These are phyloP conservation scores for Neofusicoccum umdonicola DNA, from an alignment of 2,329 filamentous ascomycete genomes.

Conservation along the genomic window DNA sequence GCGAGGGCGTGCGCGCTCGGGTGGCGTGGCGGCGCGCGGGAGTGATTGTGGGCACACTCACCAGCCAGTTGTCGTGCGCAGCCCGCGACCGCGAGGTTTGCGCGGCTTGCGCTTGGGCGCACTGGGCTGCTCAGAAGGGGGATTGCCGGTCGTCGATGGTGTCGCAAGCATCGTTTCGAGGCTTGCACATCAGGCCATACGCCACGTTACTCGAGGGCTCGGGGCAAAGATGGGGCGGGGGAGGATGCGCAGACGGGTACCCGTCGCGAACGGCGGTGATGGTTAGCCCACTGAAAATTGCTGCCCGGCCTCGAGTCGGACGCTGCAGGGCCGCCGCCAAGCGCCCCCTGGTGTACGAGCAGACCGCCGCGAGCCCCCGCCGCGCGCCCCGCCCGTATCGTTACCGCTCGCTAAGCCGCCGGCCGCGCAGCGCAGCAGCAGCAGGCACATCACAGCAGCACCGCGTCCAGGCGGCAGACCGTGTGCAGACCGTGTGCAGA, in stretches of 20 bases:
- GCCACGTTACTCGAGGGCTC: slow-evolving; percentile 6
- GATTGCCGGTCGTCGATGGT: slow-evolving; percentile 14
- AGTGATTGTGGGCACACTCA: slow-evolving; percentile 23
- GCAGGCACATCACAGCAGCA: too few relatives aligned
- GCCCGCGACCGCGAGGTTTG: slow-evolving; percentile 43
- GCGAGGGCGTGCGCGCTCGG: background rate
- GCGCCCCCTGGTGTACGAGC: background rate
- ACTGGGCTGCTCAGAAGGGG: background rate
- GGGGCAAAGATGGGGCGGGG: slow-evolving; percentile 12
- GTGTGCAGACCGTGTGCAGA: too few relatives aligned
- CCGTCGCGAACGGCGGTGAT: slow-evolving; percentile 7
- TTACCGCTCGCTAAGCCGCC: background rate
- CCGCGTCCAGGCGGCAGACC: too few relatives aligned
- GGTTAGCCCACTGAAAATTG: slow-evolving; percentile 11
- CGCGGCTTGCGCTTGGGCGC: slow-evolving; percentile 33
- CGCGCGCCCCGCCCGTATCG: background rate
- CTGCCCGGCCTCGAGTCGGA: slow-evolving; percentile 7
- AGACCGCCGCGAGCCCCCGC: too few relatives aligned
- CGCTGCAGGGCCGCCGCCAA: background rate
- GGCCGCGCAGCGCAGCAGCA: background rate
- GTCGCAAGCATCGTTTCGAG: slow-evolving; percentile 19
- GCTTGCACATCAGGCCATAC: slow-evolving; percentile 14
- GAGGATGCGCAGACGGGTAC: slow-evolving; percentile 14
- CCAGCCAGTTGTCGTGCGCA: slow-evolving; percentile 47
- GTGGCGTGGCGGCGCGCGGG: background rate